phyloP scores from a whole-genome alignment of 129 eudicot genomes.

The Heracleum sosnowskyi region DNA sequence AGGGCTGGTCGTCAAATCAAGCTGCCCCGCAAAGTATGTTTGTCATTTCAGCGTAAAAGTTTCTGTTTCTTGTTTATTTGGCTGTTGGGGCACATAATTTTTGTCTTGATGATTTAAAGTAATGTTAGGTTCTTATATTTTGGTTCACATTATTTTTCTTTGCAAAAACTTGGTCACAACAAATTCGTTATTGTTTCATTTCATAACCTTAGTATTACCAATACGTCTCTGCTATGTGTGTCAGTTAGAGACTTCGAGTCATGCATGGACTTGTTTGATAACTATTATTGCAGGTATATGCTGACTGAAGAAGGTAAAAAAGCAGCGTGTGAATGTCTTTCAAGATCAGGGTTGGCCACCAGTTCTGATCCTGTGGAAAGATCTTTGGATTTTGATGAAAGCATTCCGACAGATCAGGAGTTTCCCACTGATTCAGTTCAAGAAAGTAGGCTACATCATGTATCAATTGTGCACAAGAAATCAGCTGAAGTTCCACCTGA shows the following conservation, averaged over 20 bases:
- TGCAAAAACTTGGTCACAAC: not conserved
- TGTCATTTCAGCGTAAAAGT: slow-evolving; percentile 4
- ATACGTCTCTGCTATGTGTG: not conserved
- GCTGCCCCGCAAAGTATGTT: slow-evolving; percentile 91
- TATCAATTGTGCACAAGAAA: slow-evolving; percentile 25
- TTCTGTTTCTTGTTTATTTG: not conserved
- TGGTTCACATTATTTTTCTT: not conserved
- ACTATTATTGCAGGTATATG: slow-evolving; percentile 57
- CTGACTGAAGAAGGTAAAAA: slow-evolving; percentile 74
- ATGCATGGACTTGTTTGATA: not conserved
- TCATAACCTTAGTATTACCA: not conserved
- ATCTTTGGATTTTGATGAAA: slow-evolving; percentile 23
- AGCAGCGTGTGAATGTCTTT: slow-evolving; percentile 77
- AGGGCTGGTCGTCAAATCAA: slow-evolving; percentile 76
- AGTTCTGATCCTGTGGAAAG: slow-evolving; percentile 13
- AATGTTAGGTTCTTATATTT: not conserved
- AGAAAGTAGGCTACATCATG: slow-evolving; percentile 22
- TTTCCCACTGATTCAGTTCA: slow-evolving; percentile 17
- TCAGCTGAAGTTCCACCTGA: slow-evolving; percentile 46
- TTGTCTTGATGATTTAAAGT: not conserved
- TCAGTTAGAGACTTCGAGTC: not conserved
- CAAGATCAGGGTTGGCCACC: slow-evolving; percentile 63
- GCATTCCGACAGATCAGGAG: slow-evolving; percentile 23
- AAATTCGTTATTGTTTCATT: not conserved
- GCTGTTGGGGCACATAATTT: not conserved